Percentiles rank a stretch among this genome's conserved stretches.
Evolutionary conservation across 306 rosid species (phyloP).

Genomic region (Cicer cuneatum): DNA sequence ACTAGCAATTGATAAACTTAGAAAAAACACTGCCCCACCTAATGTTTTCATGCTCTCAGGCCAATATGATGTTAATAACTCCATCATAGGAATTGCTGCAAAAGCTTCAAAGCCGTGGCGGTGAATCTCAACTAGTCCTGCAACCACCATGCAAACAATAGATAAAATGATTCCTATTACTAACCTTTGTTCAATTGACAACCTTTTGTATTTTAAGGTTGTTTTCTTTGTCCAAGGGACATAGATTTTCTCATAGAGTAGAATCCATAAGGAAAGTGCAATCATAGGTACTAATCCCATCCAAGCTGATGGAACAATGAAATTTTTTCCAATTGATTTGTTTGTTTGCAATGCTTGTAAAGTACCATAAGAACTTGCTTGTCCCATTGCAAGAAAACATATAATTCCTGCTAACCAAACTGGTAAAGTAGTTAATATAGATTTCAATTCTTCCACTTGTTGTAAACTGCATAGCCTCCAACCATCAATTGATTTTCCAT

Average conservation of each 20-base stretch:
- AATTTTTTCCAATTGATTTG: slow-evolving; percentile 49
- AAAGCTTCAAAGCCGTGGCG: slow-evolving; percentile 59
- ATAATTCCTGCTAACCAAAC: slow-evolving; percentile 61
- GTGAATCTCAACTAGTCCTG: slow-evolving; percentile 50
- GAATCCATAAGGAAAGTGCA: slow-evolving; percentile 59
- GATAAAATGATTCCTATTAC: slow-evolving; percentile 58
- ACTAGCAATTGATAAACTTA: slow-evolving; percentile 55
- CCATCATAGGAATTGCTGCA: slow-evolving; percentile 68
- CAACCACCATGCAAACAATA: slow-evolving; percentile 53
- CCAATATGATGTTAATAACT: slow-evolving; percentile 58
- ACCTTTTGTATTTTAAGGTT: slow-evolving; percentile 33
- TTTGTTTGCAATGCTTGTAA: slow-evolving; percentile 65
- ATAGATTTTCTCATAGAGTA: slow-evolving; percentile 56
- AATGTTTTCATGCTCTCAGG: slow-evolving; percentile 69
- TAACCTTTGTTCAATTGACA: slow-evolving; percentile 55
- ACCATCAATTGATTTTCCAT: slow-evolving; percentile 42
- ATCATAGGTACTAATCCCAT: slow-evolving; percentile 61
- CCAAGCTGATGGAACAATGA: slow-evolving; percentile 71
- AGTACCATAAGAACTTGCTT: slow-evolving; percentile 58
- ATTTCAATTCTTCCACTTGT: slow-evolving; percentile 63
- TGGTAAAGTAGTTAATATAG: slow-evolving; percentile 51
- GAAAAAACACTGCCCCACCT: slow-evolving; percentile 66
- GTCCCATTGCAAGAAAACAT: slow-evolving; percentile 58
- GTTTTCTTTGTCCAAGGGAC: slow-evolving; percentile 42
- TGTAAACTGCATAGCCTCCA: slow-evolving; percentile 65